Evolutionary conservation across 2,329 filamentous ascomycete genomes (phyloP).

Genomic region (Fusarium luffae): DNA sequence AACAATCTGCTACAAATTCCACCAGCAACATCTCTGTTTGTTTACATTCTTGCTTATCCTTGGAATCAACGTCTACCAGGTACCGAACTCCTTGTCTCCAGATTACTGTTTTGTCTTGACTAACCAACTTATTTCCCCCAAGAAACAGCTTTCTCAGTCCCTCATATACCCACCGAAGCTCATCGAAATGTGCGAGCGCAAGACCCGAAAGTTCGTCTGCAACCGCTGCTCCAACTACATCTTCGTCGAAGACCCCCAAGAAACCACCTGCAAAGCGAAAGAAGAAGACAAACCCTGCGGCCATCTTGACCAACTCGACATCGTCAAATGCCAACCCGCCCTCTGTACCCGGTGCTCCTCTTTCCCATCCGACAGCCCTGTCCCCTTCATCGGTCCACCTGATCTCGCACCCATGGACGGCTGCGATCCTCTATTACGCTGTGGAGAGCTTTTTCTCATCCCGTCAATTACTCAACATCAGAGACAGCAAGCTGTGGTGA

Average conservation of each 20-base stretch:
- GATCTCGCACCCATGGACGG: neutral
- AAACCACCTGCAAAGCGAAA: neutral
- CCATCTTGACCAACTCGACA: neutral
- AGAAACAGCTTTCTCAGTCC: too few species aligned
- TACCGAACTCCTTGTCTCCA: neutral
- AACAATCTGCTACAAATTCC: rapidly evolving
- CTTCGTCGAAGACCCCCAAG: neutral
- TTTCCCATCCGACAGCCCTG: neutral
- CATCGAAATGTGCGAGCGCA: neutral
- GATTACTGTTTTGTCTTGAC: rapidly evolving
- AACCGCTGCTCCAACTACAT: neutral
- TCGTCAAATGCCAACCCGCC: neutral
- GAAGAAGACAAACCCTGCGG: neutral
- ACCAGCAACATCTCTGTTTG: neutral
- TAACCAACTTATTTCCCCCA: neutral
- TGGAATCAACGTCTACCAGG: neutral
- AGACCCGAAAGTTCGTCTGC: neutral
- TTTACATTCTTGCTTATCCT: neutral
- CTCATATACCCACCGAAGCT: rapidly evolving
- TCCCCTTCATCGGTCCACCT: neutral
- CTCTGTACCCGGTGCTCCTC: constrained; percentile 1
- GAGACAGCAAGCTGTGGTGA: neutral
- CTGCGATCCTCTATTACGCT: neutral
- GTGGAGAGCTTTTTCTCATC: neutral
- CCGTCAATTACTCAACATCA: rapidly evolving